Percentiles rank a stretch among this genome's conserved stretches.
phyloP scores from a whole-genome alignment of 331 rosid species.

The Erythrophleum ivorense region DNA sequence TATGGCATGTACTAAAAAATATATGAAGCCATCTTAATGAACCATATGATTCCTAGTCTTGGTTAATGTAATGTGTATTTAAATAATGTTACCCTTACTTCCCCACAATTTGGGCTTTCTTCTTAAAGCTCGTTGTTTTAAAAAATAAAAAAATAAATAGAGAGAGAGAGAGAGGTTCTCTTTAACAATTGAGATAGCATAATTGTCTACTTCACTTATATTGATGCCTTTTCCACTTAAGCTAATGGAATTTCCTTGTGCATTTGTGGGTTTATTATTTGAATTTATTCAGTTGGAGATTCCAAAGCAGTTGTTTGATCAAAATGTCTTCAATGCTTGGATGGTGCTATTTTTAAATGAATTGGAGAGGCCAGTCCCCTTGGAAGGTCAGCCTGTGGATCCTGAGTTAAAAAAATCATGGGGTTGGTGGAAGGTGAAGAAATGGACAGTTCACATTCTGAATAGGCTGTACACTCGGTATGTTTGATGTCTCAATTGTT shows the following conservation, averaged over 20 bases:
- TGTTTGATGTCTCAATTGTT: constrained; percentile 14
- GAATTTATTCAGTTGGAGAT: constrained; percentile 81
- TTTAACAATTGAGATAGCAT: constrained; percentile 9
- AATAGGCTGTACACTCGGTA: constrained; percentile 95
- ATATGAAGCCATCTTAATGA: background rate
- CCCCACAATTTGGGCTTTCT: background rate
- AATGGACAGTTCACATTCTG: constrained; percentile 94
- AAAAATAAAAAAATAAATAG: background rate
- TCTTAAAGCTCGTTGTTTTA: background rate
- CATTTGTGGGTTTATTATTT: constrained; percentile 22
- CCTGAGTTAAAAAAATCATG: constrained; percentile 86
- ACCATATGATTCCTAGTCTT: constrained; percentile 10
- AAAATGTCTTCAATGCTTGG: constrained; percentile 89
- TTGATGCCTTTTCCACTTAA: constrained; percentile 5
- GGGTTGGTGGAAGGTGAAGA: constrained; percentile 99
- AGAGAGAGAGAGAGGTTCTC: background rate
- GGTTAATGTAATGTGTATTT: constrained; percentile 23
- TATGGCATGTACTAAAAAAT: background rate
- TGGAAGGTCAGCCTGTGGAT: constrained; percentile 91
- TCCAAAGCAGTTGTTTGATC: constrained; percentile 89
- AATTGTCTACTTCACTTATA: background rate
- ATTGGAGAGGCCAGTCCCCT: constrained; percentile 89
- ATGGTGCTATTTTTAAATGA: constrained; percentile 84
- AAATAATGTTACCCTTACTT: background rate
- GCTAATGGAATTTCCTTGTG: constrained; percentile 13